Base-by-base conservation (phyloP, 1,139 yeast genomes). In the Lodderomyces pseudojiufengensis region DNA sequence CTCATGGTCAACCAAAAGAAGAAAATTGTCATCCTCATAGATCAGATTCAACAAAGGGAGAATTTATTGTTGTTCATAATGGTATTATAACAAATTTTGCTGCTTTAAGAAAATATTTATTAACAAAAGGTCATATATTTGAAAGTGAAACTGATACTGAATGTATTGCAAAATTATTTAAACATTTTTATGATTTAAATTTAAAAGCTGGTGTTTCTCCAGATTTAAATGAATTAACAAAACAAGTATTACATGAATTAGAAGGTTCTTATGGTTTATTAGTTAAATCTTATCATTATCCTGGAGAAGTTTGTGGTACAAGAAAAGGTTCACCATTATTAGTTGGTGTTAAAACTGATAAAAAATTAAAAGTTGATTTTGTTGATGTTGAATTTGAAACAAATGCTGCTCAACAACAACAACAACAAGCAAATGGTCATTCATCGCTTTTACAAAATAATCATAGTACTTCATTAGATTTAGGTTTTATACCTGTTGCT, bases 181-280 rank as follows among this genome's bases (percentile, higher is more conserved):
- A 87, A 65, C 95, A 86, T 63, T 73, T 90, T 49, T 94, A 86
- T 63, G 95, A 88, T 59, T 71, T 85, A 42, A 84, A 85, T 66
- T 54, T 74, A 47, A 73, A 77, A 48, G 69, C 66, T 23, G 64
- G 63, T 30, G 55, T 55, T 31, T 68, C 84, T 41, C 41, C 44
- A 20, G 98, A 92, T 63, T 87, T 94, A 61, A 84, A 86, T 57
- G 90, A 87, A 56, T 77, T 94, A 56, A 90, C 96, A 50, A 92
- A 92, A 63, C 86, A 87, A 54, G 97, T 90, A 15, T 73, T 94
- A 51, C 78, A 82, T 54, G 97, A 94, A 65, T 76, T 94, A 50
- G 96, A 94, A 65, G 99, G 99, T 51, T 94, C 98, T 23, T 94
- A 92, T 61, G 99, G 98, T 63, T 73, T 94, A 58, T 74, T 94